These are phyloP conservation scores for Eucalyptus sp. DNA, from an alignment of 345 rosid genomes.

Conservation along the genomic window DNA sequence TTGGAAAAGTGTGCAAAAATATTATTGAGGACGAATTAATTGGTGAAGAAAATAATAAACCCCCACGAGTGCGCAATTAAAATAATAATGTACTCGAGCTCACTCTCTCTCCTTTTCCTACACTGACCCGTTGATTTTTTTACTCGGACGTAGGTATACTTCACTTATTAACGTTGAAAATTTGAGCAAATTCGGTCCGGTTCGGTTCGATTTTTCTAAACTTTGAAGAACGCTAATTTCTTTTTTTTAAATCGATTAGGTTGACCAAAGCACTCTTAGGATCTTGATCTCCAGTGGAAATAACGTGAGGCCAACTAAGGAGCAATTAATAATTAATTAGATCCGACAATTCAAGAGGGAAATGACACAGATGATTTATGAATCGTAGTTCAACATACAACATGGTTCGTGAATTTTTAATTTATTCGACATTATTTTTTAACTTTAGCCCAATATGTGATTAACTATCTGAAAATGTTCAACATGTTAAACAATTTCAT, in stretches of 20 bases:
- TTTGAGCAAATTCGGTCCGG: background rate
- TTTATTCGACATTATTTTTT: no score
- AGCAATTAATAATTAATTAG: no score
- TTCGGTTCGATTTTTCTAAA: background rate
- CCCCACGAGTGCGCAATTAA: background rate
- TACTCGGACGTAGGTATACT: background rate
- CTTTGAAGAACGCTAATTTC: background rate
- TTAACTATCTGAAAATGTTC: no score
- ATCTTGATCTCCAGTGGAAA: background rate
- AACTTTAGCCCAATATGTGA: no score
- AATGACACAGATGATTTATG: background rate
- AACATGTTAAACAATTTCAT: no score
- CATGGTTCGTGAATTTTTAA: accelerated
- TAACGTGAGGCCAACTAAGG: background rate
- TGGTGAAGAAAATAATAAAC: background rate
- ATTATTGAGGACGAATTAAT: background rate
- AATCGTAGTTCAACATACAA: background rate
- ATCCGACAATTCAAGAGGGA: no score
- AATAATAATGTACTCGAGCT: background rate
- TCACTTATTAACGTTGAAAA: background rate
- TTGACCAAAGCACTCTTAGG: background rate
- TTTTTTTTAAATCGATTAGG: background rate
- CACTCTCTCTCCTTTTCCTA: background rate
- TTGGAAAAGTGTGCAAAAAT: background rate
- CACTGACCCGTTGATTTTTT: background rate